Base-by-base conservation (phyloP, 2,329 filamentous ascomycete genomes). In the Calonectria pauciramosa region DNA sequence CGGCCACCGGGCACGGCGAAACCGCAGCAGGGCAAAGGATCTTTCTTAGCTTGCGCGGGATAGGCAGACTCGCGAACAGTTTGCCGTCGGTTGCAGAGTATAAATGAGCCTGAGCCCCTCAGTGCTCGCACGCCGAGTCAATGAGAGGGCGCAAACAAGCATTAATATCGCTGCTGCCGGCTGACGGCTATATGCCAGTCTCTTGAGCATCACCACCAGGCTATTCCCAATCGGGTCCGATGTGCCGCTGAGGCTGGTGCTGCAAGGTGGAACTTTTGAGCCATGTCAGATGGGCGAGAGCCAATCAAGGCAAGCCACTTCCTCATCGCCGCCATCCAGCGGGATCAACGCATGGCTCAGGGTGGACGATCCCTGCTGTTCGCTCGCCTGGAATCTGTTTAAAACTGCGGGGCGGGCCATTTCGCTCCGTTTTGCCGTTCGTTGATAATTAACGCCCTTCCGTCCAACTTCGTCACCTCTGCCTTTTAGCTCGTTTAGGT, bases 401-500 rank as follows among this genome's bases (percentile, higher is more conserved):
- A 65, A 69, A 66, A 38, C 60, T 70, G 71, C 71, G 71, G 71
- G 66, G 66, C n/a, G 20, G 65, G 38, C 69, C 68, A 68, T 49
- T 49, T 47, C 41, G 60, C 54, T 51, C 44, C 64, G 65, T 68
- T 64, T 72, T 34, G 54, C 68, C 41, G 23, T 63, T 51, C 52
- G 41, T 54, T 56, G 36, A 36, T 28, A 36, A 54, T 34, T 52
- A 38, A 36, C 59, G 34, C 54, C n/a, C 26, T 44, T 44, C 68
- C 34, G 36, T 30, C 44, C 41, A 63, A 23, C 68, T n/a, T 71
- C 68, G 49, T 64, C 64, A 59, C 49, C 52, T 44, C 66, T 54
- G 69, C 69, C n/a, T 36, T 23, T 79, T 72, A 63, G 74, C 77
- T 78, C 5, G 26, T 71, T 80, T 73, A 4, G 80, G 80, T 64